A percentile compares a stretch with the other conserved stretches of the same genome.
These are phyloP conservation scores for Ceratocystiopsis brevicomis DNA, from an alignment of 2,329 filamentous ascomycete species.

Conservation along the genomic window DNA sequence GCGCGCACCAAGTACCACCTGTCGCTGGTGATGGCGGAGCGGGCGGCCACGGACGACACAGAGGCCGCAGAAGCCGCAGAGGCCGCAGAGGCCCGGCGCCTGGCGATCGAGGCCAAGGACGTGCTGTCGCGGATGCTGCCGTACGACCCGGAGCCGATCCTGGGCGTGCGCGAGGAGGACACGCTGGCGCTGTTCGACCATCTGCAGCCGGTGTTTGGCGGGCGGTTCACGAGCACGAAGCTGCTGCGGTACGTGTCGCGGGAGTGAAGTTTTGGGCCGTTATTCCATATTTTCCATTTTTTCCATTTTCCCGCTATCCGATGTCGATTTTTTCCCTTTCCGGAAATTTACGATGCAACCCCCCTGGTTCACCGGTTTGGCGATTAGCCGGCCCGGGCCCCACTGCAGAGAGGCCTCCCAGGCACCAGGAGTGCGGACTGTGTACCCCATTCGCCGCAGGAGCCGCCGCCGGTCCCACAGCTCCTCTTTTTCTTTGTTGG, in stretches of 20 bases:
- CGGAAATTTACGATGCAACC: too few relatives aligned
- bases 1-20: conserved; percentile 9
- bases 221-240: conserved; percentile 7
- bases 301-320: too few relatives aligned
- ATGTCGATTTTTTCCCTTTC: too few relatives aligned
- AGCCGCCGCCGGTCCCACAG: too few relatives aligned
- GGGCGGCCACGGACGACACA: neutral
- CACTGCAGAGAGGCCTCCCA: too few relatives aligned
- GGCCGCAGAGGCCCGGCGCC: conserved; percentile 1
- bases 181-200: conserved; percentile 9
- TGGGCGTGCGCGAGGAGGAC: conserved; percentile 6
- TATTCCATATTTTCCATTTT: too few relatives aligned
- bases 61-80: neutral
- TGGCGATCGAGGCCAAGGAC: conserved; percentile 8
- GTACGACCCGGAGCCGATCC: conserved; percentile 7
- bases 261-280: too few relatives aligned
- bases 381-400: too few relatives aligned
- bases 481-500: too few relatives aligned
- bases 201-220: conserved; percentile 9
- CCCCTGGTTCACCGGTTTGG: too few relatives aligned
- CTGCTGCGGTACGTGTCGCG: conserved; percentile 5
- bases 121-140: conserved; percentile 9
- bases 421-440: too few relatives aligned
- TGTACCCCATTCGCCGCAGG: too few relatives aligned
- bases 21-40: conserved; percentile 4